Percentiles rank a stretch among this genome's conserved stretches.
phyloP scores from a whole-genome alignment of 1,284 basidiomycete species.

The Sphaerobolus stellatus region DNA sequence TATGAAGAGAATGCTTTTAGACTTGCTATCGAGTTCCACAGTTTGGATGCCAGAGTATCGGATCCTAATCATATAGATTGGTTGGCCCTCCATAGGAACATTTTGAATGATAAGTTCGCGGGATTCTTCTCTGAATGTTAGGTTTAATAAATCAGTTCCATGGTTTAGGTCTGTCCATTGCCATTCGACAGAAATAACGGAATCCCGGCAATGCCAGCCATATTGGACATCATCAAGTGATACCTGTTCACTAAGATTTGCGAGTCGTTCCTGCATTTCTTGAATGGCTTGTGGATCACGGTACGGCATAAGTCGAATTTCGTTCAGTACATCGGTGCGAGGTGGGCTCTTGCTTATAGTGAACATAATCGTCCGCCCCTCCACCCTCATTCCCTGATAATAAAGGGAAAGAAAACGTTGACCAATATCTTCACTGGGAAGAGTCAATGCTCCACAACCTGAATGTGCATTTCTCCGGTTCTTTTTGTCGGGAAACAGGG shows the following conservation, averaged over 20 bases:
- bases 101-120: conserved; percentile 59
- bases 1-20: conserved; percentile 42
- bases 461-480: too few species aligned
- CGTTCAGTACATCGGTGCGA: conserved; percentile 40
- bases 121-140: conserved; percentile 62
- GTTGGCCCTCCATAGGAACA: conserved; percentile 36
- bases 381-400: too few species aligned
- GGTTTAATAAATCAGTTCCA: conserved; percentile 29
- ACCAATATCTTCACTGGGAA: not conserved
- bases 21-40: conserved; percentile 24
- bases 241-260: conserved; percentile 16
- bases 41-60: conserved; percentile 44
- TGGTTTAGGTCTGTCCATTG: conserved; percentile 26
- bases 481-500: too few species aligned
- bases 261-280: conserved; percentile 24
- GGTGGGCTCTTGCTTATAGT: conserved; percentile 34
- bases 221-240: conserved; percentile 49
- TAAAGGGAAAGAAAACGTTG: too few species aligned
- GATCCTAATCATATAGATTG: conserved; percentile 48
- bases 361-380: conserved; percentile 47
- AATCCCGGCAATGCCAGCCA: conserved; percentile 57
- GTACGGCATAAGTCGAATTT: conserved; percentile 49
- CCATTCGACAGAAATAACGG: conserved; percentile 56
- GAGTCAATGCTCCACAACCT: not conserved
- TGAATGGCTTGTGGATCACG: conserved; percentile 41